These are phyloP conservation scores for Picochlorum sp. DNA, from an alignment of 139 green algal genomes.

Conservation along the genomic window DNA sequence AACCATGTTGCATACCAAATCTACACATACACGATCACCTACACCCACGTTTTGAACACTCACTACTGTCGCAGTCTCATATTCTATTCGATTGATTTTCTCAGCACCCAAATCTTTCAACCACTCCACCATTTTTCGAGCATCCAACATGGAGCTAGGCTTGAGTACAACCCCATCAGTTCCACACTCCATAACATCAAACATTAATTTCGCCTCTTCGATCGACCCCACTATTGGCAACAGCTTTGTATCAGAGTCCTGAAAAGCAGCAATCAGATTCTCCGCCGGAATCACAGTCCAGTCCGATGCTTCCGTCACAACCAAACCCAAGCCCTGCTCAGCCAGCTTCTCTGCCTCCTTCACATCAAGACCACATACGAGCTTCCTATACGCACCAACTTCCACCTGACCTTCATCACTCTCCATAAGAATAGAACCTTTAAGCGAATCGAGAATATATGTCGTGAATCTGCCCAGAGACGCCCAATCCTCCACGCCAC, in stretches of 20 bases:
- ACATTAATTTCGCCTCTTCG: constrained; percentile 41
- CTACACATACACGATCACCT: constrained; percentile 66
- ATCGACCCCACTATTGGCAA: constrained; percentile 37
- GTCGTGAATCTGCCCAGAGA: too few species aligned
- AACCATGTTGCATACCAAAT: constrained; percentile 53
- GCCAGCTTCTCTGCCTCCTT: background rate
- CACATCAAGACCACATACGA: too few species aligned
- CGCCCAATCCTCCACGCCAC: too few species aligned
- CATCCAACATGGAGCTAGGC: constrained; percentile 31
- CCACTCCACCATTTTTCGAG: constrained; percentile 41
- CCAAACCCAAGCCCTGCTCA: too few species aligned
- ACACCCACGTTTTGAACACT: constrained; percentile 46
- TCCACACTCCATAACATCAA: constrained; percentile 71
- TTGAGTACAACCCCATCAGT: constrained; percentile 67
- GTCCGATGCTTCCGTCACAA: background rate
- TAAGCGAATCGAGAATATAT: too few species aligned
- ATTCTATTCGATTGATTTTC: constrained; percentile 6
- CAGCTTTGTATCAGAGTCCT: constrained; percentile 29
- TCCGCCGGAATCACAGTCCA: constrained; percentile 81
- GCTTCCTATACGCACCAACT: too few species aligned
- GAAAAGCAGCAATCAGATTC: constrained; percentile 76
- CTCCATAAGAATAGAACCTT: too few species aligned
- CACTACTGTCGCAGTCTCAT: constrained; percentile 34
- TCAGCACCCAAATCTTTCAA: constrained; percentile 11
- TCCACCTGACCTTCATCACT: too few species aligned